Base-by-base conservation (phyloP, 2,329 filamentous ascomycete genomes). In the Lasiodiplodia sp. region DNA sequence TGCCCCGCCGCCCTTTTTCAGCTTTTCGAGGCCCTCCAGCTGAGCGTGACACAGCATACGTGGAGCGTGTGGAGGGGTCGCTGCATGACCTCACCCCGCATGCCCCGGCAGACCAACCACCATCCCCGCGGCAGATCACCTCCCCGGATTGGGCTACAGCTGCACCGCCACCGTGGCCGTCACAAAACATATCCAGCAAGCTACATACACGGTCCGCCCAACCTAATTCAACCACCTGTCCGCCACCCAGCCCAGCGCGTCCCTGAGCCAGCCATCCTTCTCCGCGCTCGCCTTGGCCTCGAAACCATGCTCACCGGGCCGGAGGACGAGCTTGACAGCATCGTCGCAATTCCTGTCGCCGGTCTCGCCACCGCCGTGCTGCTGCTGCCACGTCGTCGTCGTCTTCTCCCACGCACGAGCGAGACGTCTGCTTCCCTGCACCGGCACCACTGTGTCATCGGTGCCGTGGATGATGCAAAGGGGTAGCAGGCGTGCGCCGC, bases 381-480 rank as follows among this genome's bases (percentile, higher is more conserved):
- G 40, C 40, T 18, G 67, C 37, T 58, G 23, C 40, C 71, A 55
- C 37, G 60, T 23, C 23, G 23, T 23, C 23, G 23, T 23, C 23
- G 23, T 62, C 57, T 47, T 21, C 44, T 70, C 69, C 34, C 70
- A 73, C 69, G 74, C 76, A 28, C 72, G 63, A 31, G 74, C 74
- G 69, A 79, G 79, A 4, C 51, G 68, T 69, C 62, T 69, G 14
- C 69, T 75, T 68, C 76, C 73, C 47, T 73, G 71, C 8, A 78
- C 69, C 44, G 65, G 70, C n/a, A 79, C 77, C 14, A 71, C 72
- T 12, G 68, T 71, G 67, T 80, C 78, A 14, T 71, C 62, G 16
- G 71, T 71, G 0, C 77, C 77, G 71, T 80, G 78, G 2, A 77
- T 37, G 40, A 79, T 75, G 60, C 71, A 74, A 18, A 75, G 77